phyloP scores from a whole-genome alignment of 129 eudicot species.

The Erigeron canadensis region DNA sequence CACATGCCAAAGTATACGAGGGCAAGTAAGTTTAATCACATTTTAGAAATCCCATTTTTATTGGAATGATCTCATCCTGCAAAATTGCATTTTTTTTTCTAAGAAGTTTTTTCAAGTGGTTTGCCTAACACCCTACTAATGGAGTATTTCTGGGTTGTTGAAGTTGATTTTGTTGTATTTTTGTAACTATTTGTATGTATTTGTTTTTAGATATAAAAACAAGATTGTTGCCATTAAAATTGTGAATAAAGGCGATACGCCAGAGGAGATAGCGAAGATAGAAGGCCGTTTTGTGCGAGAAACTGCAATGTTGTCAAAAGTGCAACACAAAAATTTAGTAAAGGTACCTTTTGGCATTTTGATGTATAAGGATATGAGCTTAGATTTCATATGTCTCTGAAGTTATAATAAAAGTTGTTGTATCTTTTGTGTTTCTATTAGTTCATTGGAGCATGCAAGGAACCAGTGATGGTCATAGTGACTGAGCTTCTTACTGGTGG shows the following conservation, averaged over 20 bases:
- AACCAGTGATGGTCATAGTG: slow-evolving; percentile 81
- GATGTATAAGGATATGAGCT: neutral
- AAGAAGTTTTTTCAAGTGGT: no score
- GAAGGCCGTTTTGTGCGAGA: slow-evolving; percentile 78
- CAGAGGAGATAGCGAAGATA: slow-evolving; percentile 73
- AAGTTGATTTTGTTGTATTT: no score
- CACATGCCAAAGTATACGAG: slow-evolving; percentile 94
- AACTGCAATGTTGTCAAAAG: slow-evolving; percentile 86
- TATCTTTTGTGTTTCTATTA: slow-evolving; percentile 12
- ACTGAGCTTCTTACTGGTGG: slow-evolving; percentile 89
- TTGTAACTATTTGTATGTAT: no score
- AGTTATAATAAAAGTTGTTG: neutral
- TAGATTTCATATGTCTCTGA: neutral
- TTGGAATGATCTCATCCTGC: neutral
- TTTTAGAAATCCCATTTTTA: neutral
- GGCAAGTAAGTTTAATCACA: slow-evolving; percentile 72
- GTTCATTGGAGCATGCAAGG: slow-evolving; percentile 94
- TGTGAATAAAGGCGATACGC: slow-evolving; percentile 72
- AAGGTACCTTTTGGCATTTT: slow-evolving; percentile 46
- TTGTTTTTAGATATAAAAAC: slow-evolving; percentile 62
- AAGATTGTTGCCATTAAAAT: slow-evolving; percentile 86
- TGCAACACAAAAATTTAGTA: slow-evolving; percentile 85
- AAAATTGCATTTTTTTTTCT: no score
- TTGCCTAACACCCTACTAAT: no score
- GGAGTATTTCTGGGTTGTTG: no score